Evolutionary conservation across 805 yeast species (phyloP), one percentile per base, ranked within the genome.

Genomic region (Hanseniaspora lachancei): DNA sequence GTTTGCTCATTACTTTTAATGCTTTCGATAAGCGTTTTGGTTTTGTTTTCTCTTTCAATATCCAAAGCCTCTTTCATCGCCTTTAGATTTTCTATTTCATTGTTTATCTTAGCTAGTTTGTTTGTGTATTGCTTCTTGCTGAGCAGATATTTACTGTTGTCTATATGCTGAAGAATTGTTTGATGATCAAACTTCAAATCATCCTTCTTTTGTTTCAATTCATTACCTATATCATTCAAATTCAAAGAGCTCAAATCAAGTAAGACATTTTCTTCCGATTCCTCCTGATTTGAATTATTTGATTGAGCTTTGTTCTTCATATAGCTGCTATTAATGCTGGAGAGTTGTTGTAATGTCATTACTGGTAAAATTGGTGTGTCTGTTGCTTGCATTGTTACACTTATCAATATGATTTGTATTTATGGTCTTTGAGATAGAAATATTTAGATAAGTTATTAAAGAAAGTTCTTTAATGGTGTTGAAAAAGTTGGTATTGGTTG

Each of bases 341-440:
- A 18, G 7, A 52, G 32, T 23, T 52, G 55, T 21, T 52, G 55
- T 23, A 52, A 29, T 5, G 55, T 43, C 49, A 52, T 35, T 4
- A 52, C 55, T 13, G 55, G 55, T 27, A 52, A 29, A 15, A 44
- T 52, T 43, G 55, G 55, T 15, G 44, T 29, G 24, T 52, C 55
- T 42, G 39, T 44, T 15, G 44, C 44, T 41, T 41, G 44, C 44
- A 41, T 41, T 23, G 40, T 36, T 36, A 32, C 35, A 32, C 2
- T 32, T 32, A 8, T 32, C 15, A 12, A 13, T 32, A 10, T 32
- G 35, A 32, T 12, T 32, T 32, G 5, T 4, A 12, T 13, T 32
- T 12, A 13, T 32, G 9, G 10, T 15, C 2, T 32, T 32, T 32
- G 1, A 32, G 15, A 7, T 12, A 42, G 10, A 42, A 23, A 9